Conservation (phyloP, 2,329 filamentous ascomycete genomes). For the Metarhizium brunneum region DNA sequence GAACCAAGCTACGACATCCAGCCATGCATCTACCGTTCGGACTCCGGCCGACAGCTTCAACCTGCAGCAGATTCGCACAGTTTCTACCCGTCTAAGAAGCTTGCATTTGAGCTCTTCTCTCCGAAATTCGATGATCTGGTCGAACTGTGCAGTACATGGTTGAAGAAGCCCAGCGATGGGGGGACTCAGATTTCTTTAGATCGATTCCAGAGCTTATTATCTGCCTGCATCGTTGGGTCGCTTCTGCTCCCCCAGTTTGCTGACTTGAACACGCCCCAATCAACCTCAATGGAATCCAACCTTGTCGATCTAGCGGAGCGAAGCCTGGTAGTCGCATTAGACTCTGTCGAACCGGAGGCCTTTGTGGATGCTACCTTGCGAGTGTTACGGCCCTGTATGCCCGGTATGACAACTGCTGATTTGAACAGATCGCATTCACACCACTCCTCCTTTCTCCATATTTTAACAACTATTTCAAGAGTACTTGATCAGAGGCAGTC, state of each 20-base stretch:
- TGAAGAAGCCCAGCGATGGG: constrained; percentile 32
- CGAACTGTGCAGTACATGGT: constrained; percentile 38
- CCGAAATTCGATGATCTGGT: constrained; percentile 42
- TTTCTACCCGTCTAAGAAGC: constrained; percentile 35
- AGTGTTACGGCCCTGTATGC: constrained; percentile 36
- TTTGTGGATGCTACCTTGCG: constrained; percentile 39
- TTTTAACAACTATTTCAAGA: constrained; percentile 31
- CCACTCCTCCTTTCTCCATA: constrained; percentile 29
- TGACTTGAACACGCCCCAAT: constrained; percentile 37
- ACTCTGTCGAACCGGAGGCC: constrained; percentile 33
- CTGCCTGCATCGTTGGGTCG: constrained; percentile 35
- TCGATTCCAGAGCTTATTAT: constrained; percentile 42
- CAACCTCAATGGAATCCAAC: constrained; percentile 35
- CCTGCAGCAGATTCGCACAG: constrained; percentile 20
- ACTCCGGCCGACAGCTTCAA: constrained; percentile 8
- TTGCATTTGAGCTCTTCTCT: constrained; percentile 43
- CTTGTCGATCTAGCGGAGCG: constrained; percentile 32
- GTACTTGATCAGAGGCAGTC: constrained; percentile 13
- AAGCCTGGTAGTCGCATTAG: constrained; percentile 29
- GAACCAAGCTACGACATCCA: neutral
- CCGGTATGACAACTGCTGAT: constrained; percentile 28
- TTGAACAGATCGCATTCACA: constrained; percentile 29
- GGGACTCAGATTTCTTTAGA: constrained; percentile 41
- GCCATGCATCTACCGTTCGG: constrained; percentile 4
- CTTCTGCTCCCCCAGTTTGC: constrained; percentile 38